A percentile compares a stretch with the other conserved stretches of the same genome.
Evolutionary conservation across 257 asterid genomes (phyloP).

Genomic region (Nicotiana obtusifolia): DNA sequence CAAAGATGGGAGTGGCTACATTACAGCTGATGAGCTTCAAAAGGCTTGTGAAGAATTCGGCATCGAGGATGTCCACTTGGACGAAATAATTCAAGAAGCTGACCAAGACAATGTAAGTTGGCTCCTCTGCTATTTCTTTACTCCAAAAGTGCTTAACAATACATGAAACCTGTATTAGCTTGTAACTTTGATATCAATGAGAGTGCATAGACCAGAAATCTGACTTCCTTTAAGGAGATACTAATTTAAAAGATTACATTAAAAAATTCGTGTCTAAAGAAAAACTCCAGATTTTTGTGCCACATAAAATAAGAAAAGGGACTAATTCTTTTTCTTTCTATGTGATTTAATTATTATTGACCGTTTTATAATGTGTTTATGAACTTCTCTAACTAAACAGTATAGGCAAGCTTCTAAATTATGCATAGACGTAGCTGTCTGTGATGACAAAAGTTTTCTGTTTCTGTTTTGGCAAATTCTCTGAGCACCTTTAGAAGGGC

Average conservation of each 20-base stretch:
- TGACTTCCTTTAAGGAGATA: not conserved
- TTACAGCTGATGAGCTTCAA: slow-evolving; percentile 83
- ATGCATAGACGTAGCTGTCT: not conserved
- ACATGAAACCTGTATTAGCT: not conserved
- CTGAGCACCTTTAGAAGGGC: not conserved
- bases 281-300: too few species aligned
- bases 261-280: too few species aligned
- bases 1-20: slow-evolving; percentile 81
- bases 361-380: too few species aligned
- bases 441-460: not conserved
- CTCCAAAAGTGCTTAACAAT: not conserved
- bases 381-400: not conserved
- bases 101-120: slow-evolving; percentile 67
- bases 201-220: not conserved
- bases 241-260: too few species aligned
- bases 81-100: slow-evolving; percentile 80
- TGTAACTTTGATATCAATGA: not conserved
- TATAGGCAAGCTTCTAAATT: not conserved
- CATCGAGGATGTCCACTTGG: slow-evolving; percentile 46
- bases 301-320: too few species aligned
- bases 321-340: too few species aligned
- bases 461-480: not conserved
- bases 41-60: slow-evolving; percentile 84
- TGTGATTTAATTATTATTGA: too few species aligned
- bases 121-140: not conserved